These are phyloP conservation scores for Paulownia fortunei DNA, from an alignment of 257 asterid genomes.

Conservation along the genomic window DNA sequence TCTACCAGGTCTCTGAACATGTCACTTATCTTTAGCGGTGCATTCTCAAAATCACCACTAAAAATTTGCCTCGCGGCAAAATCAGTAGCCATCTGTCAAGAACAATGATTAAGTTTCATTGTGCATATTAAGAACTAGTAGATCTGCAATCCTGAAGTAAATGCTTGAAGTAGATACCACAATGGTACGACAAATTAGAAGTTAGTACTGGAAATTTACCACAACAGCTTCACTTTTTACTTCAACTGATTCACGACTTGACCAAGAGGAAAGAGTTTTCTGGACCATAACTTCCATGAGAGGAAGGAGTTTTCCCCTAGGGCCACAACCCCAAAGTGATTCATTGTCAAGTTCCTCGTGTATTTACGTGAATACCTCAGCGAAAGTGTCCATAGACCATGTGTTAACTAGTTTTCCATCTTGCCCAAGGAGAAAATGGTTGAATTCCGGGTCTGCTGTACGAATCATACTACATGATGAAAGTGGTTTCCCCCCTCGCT, in stretches of 20 bases:
- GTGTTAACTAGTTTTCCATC: constrained; percentile 77
- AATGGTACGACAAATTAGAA: background rate
- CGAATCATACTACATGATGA: no score
- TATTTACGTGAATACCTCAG: constrained; percentile 75
- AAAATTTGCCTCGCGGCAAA: constrained; percentile 72
- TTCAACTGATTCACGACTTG: constrained; percentile 57
- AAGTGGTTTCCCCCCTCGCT: no score
- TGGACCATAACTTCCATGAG: constrained; percentile 58
- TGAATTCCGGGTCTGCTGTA: constrained; percentile 76
- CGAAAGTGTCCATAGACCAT: constrained; percentile 83
- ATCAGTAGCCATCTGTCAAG: constrained; percentile 63
- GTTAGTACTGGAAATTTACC: constrained; percentile 34
- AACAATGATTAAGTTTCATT: background rate
- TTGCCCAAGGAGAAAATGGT: constrained; percentile 71
- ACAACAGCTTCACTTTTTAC: constrained; percentile 69
- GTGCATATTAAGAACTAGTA: no score
- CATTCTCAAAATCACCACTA: constrained; percentile 73
- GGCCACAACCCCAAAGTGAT: constrained; percentile 73
- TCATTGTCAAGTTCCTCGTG: constrained; percentile 61
- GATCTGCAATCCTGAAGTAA: no score
- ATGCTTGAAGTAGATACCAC: no score
- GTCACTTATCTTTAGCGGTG: constrained; percentile 64
- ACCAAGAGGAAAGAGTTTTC: constrained; percentile 56
- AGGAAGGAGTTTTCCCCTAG: constrained; percentile 61
- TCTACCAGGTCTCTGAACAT: constrained; percentile 77